Base-by-base conservation (phyloP, 352 stramenopile genomes). In the Globisporangium canariense region DNA sequence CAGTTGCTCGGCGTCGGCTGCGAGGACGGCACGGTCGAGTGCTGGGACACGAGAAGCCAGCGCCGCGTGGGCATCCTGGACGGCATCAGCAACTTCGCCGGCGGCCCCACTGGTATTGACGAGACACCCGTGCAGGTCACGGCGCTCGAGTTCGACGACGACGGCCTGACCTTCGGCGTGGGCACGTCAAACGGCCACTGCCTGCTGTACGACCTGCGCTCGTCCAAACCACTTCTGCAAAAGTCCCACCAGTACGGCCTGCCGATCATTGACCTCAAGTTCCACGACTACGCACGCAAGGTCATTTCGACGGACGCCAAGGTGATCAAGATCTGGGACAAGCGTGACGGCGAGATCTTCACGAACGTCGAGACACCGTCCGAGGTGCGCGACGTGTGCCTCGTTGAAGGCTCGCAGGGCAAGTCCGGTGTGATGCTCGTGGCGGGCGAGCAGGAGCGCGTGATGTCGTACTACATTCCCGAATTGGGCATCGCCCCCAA, bases 401-500 rank as follows among this genome's bases (percentile, higher is more conserved):
- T 99, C 11, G 96, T 97, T 40, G 89, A 93, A 14, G 94, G 97
- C 62, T 63, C 77, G 34, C 87, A 91, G 65, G 85, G 84, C 53
- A 93, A 96, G 65, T 99, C 94, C 49, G 98, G 98, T 14, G 88
- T 99, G 25, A 54, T 99, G 36, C 78, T 99, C 30, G 97, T 98
- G 40, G 93, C 97, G 7, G 97, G 95, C 13, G 98, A 99, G 77
- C 96, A 99, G 74, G 84, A 97, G 57, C 94, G 97, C 60, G 84
- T 98, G 50, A 97, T 98, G 91, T 94, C 95, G n/a, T 99, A 98
- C 77, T 99, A 99, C 78, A 91, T 99, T 53, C 98, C 98, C 0
- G 86, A 98, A 61, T 78, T 99, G 28, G 98, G 98, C 28, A 90
- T 98, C 34, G 98, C 98, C 22, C 98, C 98, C 2, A 93, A 97